phyloP scores from a whole-genome alignment of 768 basidiomycete species.

The Suillus hirtellus region DNA sequence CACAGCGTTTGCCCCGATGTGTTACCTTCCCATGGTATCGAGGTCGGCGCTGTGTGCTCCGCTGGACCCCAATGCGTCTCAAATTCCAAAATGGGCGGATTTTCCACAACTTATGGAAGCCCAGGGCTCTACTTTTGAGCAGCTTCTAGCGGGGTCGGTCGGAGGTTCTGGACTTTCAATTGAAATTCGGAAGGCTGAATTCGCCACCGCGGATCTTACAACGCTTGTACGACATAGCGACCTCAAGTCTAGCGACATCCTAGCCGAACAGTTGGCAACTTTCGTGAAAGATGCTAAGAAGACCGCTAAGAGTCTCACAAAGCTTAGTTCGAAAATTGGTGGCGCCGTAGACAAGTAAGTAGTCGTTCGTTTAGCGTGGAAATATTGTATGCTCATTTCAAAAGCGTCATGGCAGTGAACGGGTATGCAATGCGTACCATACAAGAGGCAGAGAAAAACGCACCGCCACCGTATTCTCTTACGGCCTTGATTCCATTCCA shows the following conservation, averaged over 20 bases:
- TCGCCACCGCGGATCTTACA: constrained; percentile 71
- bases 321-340: constrained; percentile 63
- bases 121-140: constrained; percentile 62
- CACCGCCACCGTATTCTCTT: constrained; percentile 29
- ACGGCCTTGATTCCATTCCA: constrained; percentile 43
- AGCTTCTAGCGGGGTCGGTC: constrained; percentile 58
- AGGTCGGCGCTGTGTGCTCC: constrained; percentile 44
- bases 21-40: constrained; percentile 61
- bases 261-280: constrained; percentile 50
- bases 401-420: constrained; percentile 46
- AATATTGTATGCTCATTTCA: neutral
- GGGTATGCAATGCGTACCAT: constrained; percentile 68
- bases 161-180: constrained; percentile 62
- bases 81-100: constrained; percentile 49
- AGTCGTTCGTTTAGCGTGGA: neutral
- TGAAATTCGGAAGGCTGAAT: constrained; percentile 74
- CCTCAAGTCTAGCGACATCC: constrained; percentile 55
- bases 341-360: constrained; percentile 75
- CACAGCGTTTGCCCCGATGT: constrained; percentile 56
- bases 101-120: constrained; percentile 61
- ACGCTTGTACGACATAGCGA: constrained; percentile 64
- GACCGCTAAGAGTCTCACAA: constrained; percentile 59
- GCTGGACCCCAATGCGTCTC: constrained; percentile 7
- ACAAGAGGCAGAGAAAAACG: constrained; percentile 32
- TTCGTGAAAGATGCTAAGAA: constrained; percentile 65